A percentile compares a stretch with the other conserved stretches of the same genome.
These are phyloP conservation scores for Boletus semigastroideus DNA, from an alignment of 1,284 basidiomycete genomes.

Conservation along the genomic window DNA sequence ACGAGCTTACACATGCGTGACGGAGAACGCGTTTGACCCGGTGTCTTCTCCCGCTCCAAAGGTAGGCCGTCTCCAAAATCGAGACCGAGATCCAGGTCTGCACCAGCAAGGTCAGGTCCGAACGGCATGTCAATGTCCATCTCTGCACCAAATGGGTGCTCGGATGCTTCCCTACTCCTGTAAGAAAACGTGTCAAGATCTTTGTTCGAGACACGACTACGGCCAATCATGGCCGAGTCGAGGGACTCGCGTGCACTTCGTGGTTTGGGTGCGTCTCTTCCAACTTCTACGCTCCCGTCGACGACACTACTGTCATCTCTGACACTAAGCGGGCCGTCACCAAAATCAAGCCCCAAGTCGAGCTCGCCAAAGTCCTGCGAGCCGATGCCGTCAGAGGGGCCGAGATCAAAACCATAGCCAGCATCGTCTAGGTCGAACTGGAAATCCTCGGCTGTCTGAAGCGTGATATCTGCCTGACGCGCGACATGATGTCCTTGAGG, in stretches of 20 bases:
- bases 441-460: conserved; percentile 69
- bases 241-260: conserved; percentile 54
- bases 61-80: conserved; percentile 59
- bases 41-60: conserved; percentile 47
- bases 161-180: conserved; percentile 61
- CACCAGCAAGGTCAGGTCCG: conserved; percentile 45
- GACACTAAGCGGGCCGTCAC: conserved; percentile 47
- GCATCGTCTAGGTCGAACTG: conserved; percentile 60
- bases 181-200: conserved; percentile 58
- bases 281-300: conserved; percentile 70
- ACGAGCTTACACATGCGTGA: conserved; percentile 67
- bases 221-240: conserved; percentile 56
- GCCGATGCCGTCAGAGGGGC: conserved; percentile 78
- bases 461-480: conserved; percentile 80
- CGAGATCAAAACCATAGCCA: conserved; percentile 64
- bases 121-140: conserved; percentile 61
- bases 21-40: conserved; percentile 55
- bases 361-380: conserved; percentile 79
- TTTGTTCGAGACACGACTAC: conserved; percentile 45
- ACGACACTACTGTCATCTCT: conserved; percentile 45
- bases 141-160: conserved; percentile 60
- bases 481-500: conserved; percentile 79
- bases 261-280: conserved; percentile 63
- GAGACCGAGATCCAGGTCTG: conserved; percentile 71
- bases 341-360: conserved; percentile 73